Percentiles rank a stretch among this genome's conserved stretches.
These are phyloP conservation scores for Zalaria sp. DNA, from an alignment of 2,329 filamentous ascomycete genomes.

Conservation along the genomic window DNA sequence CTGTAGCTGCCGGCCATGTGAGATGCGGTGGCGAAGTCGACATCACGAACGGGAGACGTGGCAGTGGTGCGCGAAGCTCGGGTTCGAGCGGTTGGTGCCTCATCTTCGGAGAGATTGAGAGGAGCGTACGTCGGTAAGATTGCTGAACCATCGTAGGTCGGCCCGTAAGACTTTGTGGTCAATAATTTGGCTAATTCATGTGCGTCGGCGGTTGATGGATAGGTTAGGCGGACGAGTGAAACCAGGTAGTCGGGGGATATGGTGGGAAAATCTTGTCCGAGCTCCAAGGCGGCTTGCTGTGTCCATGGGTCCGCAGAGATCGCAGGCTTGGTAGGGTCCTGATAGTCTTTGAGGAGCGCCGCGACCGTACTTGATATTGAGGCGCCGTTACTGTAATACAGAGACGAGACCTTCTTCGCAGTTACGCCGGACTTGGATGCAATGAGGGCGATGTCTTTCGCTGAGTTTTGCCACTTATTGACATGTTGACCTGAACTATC, in stretches of 20 bases:
- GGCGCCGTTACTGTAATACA: slow-evolving; percentile 45
- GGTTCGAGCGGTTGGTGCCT: slow-evolving; percentile 3
- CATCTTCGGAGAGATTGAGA: slow-evolving; percentile 20
- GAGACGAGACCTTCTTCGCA: slow-evolving; percentile 34
- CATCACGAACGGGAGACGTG: neutral
- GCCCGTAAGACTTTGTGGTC: slow-evolving; percentile 19
- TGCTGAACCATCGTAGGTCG: slow-evolving; percentile 19
- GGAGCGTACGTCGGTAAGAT: slow-evolving; percentile 34
- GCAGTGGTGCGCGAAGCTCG: neutral
- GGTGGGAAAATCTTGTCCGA: slow-evolving; percentile 40
- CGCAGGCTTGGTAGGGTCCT: slow-evolving; percentile 22
- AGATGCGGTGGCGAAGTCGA: slow-evolving; percentile 11
- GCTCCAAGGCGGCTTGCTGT: slow-evolving; percentile 36
- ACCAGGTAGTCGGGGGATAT: slow-evolving; percentile 34
- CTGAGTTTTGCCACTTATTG: slow-evolving; percentile 46
- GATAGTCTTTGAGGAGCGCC: slow-evolving; percentile 35
- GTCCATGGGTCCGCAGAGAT: slow-evolving; percentile 28
- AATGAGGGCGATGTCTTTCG: slow-evolving; percentile 45
- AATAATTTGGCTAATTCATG: slow-evolving; percentile 46
- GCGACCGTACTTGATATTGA: slow-evolving; percentile 42
- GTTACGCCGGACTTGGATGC: slow-evolving; percentile 35
- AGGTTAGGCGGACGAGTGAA: slow-evolving; percentile 41
- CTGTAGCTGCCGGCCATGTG: slow-evolving; percentile 30
- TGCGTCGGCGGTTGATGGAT: slow-evolving; percentile 42
- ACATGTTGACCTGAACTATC: slow-evolving; percentile 8